phyloP scores from a whole-genome alignment of 768 basidiomycete genomes.

The Brasilioporus rufonigricans region DNA sequence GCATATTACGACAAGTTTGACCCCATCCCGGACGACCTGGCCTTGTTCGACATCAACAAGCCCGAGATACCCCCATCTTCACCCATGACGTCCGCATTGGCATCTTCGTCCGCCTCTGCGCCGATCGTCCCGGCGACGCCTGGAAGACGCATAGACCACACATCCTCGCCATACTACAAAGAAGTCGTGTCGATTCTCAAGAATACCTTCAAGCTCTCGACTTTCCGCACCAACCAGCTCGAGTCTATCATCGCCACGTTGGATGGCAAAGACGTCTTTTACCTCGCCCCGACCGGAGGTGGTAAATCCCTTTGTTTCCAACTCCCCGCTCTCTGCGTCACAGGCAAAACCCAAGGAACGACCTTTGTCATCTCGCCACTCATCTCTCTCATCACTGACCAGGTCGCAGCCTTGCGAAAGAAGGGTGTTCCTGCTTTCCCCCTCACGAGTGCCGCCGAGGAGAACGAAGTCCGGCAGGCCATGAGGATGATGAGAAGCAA shows the following conservation, averaged over 20 bases:
- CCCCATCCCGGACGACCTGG: constrained; percentile 23
- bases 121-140: neutral
- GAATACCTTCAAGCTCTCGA: constrained; percentile 54
- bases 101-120: constrained; percentile 8
- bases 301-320: constrained; percentile 89
- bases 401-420: constrained; percentile 63
- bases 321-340: constrained; percentile 80
- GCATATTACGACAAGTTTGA: constrained; percentile 47
- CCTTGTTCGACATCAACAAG: constrained; percentile 13
- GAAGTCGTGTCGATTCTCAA: constrained; percentile 34
- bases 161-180: constrained; percentile 30
- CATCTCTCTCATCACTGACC: constrained; percentile 85
- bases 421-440: constrained; percentile 69
- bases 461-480: constrained; percentile 38
- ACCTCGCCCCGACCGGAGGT: constrained; percentile 95
- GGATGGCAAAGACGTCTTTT: constrained; percentile 82
- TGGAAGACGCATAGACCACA: constrained; percentile 28
- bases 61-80: constrained; percentile 8
- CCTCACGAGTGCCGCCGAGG: constrained; percentile 57
- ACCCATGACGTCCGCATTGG: neutral
- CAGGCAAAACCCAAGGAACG: constrained; percentile 72
- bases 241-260: constrained; percentile 82
- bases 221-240: constrained; percentile 82
- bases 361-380: constrained; percentile 92
- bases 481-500: constrained; percentile 43